phyloP scores from a whole-genome alignment of 2,329 filamentous ascomycete species.

The Penicillium sp. region DNA sequence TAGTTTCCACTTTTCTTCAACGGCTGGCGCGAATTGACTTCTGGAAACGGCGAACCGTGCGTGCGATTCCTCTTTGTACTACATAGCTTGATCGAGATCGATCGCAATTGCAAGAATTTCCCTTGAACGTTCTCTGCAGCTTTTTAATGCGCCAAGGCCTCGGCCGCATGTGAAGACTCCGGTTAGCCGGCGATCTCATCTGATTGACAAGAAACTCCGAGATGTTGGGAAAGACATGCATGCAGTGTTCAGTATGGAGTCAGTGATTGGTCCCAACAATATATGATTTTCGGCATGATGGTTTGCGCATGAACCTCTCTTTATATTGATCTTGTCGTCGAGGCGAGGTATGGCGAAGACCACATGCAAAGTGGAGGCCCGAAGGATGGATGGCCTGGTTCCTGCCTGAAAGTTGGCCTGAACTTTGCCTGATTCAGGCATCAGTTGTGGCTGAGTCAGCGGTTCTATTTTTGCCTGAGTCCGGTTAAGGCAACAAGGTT shows the following conservation, averaged over 20 bases:
- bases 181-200: slow-evolving; percentile 6
- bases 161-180: slow-evolving; percentile 33
- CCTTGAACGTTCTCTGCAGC: background rate
- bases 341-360: background rate
- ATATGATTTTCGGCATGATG: slow-evolving; percentile 3
- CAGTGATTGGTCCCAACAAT: slow-evolving; percentile 24
- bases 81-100: slow-evolving; percentile 3
- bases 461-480: too few species aligned
- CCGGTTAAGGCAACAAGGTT: background rate
- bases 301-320: background rate
- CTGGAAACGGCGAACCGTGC: background rate
- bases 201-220: slow-evolving; percentile 10
- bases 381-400: background rate
- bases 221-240: slow-evolving; percentile 26
- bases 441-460: slow-evolving; percentile 1
- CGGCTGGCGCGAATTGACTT: slow-evolving; percentile 11
- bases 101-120: background rate
- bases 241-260: slow-evolving; percentile 1
- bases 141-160: slow-evolving; percentile 16
- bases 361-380: background rate
- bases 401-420: background rate
- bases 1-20: slow-evolving; percentile 13
- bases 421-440: background rate
- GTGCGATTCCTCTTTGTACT: background rate
- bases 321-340: background rate